Evolutionary conservation across 164 flowering plant genomes (phyloP).

Genomic region (Umbellularia californica): DNA sequence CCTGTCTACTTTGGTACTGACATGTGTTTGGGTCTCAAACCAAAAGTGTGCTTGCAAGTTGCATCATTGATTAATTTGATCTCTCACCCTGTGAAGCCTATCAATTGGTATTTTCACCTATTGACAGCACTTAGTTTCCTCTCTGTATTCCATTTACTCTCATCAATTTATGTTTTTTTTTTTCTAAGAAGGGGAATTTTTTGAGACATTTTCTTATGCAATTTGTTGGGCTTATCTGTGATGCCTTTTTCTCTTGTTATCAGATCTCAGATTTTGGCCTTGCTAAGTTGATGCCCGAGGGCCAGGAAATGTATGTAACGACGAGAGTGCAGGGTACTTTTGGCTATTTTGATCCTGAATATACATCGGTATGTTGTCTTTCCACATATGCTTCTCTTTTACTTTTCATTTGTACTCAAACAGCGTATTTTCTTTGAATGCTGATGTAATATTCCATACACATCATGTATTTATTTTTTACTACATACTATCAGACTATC

Average conservation of each 20-base stretch:
- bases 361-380: conserved; percentile 65
- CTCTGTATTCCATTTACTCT: too few relatives aligned
- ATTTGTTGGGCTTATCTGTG: not conserved
- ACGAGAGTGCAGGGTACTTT: conserved; percentile 89
- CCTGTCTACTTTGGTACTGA: too few relatives aligned
- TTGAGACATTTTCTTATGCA: not conserved
- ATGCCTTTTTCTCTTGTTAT: not conserved
- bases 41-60: too few relatives aligned
- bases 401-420: too few relatives aligned
- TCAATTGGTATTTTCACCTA: too few relatives aligned
- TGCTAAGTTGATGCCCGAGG: conserved; percentile 96
- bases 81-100: too few relatives aligned
- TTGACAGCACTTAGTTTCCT: not conserved
- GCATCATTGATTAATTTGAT: too few relatives aligned
- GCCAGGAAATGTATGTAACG: conserved; percentile 72
- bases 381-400: not conserved
- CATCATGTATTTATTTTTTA: too few relatives aligned
- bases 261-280: conserved; percentile 97
- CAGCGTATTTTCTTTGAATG: too few relatives aligned
- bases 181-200: not conserved
- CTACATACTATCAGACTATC: too few relatives aligned
- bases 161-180: not conserved
- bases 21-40: too few relatives aligned
- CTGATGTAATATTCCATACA: too few relatives aligned
- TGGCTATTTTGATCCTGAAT: conserved; percentile 97